Percentiles rank a stretch among this genome's conserved stretches.
Evolutionary conservation across 169 alveolate species (phyloP).

Genomic region (Eimeria falciformis): DNA sequence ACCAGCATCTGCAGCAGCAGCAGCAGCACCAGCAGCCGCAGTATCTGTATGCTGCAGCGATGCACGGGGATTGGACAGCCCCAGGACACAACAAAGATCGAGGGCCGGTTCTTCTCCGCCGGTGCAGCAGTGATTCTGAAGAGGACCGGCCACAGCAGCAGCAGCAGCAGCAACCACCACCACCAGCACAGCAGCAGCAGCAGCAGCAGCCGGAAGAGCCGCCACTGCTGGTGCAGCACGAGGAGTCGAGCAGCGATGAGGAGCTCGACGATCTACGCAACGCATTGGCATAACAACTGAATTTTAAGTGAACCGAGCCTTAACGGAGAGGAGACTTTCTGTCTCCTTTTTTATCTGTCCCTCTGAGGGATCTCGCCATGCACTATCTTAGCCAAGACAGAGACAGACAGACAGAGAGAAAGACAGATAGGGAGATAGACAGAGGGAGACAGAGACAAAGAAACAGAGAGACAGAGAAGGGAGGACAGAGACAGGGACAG

Average conservation of each 20-base stretch:
- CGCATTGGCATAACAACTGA: not conserved
- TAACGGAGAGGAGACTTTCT: not conserved
- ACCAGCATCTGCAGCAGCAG: not conserved
- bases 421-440: no score
- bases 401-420: no score
- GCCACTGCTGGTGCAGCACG: not conserved
- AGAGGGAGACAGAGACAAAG: no score
- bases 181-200: not conserved
- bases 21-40: not conserved
- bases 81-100: not conserved
- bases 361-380: not conserved
- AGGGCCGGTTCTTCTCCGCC: not conserved
- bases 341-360: not conserved
- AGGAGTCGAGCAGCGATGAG: not conserved
- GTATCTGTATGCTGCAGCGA: not conserved
- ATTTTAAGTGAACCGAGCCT: not conserved
- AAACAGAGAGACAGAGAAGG: not conserved
- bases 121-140: not conserved
- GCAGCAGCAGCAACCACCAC: not conserved
- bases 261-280: conserved; percentile 2
- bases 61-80: not conserved
- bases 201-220: not conserved
- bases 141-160: not conserved
- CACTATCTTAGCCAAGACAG: no score
- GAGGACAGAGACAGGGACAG: not conserved